Base-by-base conservation (phyloP, 108 stramenopile genomes). In the Cyclotella baltica region DNA sequence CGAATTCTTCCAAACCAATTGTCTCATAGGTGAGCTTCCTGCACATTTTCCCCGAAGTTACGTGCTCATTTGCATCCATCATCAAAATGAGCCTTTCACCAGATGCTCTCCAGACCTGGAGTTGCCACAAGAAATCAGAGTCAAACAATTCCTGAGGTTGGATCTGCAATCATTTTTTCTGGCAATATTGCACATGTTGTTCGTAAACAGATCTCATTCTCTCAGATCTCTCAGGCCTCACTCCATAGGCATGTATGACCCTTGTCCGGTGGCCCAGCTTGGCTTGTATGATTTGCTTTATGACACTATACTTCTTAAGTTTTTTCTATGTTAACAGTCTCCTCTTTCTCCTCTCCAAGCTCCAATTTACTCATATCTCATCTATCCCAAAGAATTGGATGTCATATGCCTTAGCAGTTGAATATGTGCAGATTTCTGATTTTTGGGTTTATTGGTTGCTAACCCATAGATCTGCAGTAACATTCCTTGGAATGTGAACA, bases 61-160 rank as follows among this genome's bases (percentile, higher is more conserved):
- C 57, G 30, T 58, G 57, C 4, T 28, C 27, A 30, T 58, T 58
- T 10, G 57, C 57, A 30, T 58, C 57, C 57, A 58, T 58, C 4
- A 58, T 58, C 57, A 58, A 31, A 9, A 58, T 58, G 57, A 58
- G 27, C 18, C 57, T 58, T 29, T 58, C 57, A 18, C 57, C 57
- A 5, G 30, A 30, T 30, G 57, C 57, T 20, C 51, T 16, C 51
- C 51, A 52, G 15, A 11, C 4, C n/a, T 52, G 51, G 4, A 52
- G 51, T 20, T 52, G 51, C 51, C 51, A 52, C 4, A 52, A 19
- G 4, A 52, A 52, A 22, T 52, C 51, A 20, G 51, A 52, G 4
- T 52, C 51, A 22, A 52, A 52, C 20, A 52, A 52, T 11, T 52
- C n/a, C 4, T 19, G 15, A 4, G 51, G 51, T 4, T 8, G 4